Percentiles rank a stretch among this genome's conserved stretches.
These are phyloP conservation scores for Xylariaceae sp. DNA, from an alignment of 2,329 filamentous ascomycete genomes.

Conservation along the genomic window DNA sequence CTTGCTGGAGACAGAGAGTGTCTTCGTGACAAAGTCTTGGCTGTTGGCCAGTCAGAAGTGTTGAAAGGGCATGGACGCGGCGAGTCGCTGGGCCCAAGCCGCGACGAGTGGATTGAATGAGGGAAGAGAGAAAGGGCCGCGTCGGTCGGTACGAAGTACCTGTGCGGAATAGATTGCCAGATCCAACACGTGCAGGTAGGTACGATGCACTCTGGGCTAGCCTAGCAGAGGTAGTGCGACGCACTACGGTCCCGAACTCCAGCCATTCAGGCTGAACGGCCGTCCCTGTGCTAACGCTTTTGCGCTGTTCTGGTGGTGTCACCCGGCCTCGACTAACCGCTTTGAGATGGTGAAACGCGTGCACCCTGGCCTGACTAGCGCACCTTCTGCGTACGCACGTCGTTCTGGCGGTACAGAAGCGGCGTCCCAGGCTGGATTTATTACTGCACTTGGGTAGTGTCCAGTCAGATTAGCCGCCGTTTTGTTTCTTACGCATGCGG, in stretches of 20 bases:
- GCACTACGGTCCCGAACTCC: background rate
- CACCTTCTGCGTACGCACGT: no score
- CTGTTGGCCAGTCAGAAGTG: background rate
- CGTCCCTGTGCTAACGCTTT: background rate
- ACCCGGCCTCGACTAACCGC: conserved; percentile 7
- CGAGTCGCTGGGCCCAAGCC: background rate
- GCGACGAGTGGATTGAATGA: background rate
- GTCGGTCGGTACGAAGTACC: no score
- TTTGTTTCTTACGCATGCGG: background rate
- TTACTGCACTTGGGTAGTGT: background rate
- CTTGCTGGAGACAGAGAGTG: background rate
- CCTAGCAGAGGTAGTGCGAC: background rate
- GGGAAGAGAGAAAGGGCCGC: background rate
- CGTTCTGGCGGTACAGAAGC: no score
- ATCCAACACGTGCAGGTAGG: no score
- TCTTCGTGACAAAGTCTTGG: background rate
- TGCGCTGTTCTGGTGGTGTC: conserved; percentile 3
- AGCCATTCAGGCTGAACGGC: background rate
- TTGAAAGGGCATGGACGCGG: background rate
- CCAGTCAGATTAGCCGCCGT: background rate
- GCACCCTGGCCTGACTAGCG: conserved; percentile 4
- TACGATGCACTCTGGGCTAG: no score
- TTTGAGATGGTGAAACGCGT: conserved; percentile 17
- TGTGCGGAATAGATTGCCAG: no score
- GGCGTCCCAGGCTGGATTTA: background rate